Percentiles rank a stretch among this genome's conserved stretches.
Conservation (phyloP, 306 rosid genomes). For the Lagenaria siceraria region DNA sequence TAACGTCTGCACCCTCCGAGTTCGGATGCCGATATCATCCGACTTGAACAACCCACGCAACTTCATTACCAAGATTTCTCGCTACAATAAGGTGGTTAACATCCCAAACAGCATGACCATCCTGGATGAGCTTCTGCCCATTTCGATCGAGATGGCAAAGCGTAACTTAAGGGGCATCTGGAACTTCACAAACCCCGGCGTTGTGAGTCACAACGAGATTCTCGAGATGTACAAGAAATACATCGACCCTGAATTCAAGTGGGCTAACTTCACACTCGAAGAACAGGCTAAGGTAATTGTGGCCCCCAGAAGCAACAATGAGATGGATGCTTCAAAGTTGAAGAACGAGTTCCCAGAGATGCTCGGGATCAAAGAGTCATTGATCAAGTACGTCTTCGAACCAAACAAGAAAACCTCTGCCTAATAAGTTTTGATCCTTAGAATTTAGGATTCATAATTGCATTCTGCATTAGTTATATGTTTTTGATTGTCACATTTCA, state of each 20-base stretch:
- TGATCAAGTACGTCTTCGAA: constrained; percentile 50
- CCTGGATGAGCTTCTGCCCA: constrained; percentile 60
- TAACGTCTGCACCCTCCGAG: constrained; percentile 65
- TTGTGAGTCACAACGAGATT: constrained; percentile 56
- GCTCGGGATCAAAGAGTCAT: constrained; percentile 56
- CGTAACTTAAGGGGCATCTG: constrained; percentile 53
- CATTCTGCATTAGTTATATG: constrained; percentile 11
- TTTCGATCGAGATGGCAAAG: constrained; percentile 70
- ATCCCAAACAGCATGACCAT: constrained; percentile 75
- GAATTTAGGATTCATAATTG: constrained; percentile 10
- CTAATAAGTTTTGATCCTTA: constrained; percentile 8
- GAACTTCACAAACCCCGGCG: constrained; percentile 73
- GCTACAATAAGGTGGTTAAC: constrained; percentile 57
- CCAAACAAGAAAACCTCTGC: constrained; percentile 40
- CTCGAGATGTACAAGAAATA: constrained; percentile 60
- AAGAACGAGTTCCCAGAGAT: constrained; percentile 57
- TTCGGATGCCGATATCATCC: constrained; percentile 64
- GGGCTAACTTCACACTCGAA: constrained; percentile 57
- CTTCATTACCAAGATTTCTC: constrained; percentile 60
- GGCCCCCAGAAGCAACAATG: constrained; percentile 64
- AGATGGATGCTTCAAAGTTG: constrained; percentile 58
- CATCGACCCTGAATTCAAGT: constrained; percentile 47
- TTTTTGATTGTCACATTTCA: not conserved
- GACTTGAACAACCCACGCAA: constrained; percentile 66
- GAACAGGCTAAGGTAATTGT: constrained; percentile 66